Evolutionary conservation across 2,329 filamentous ascomycete species (phyloP), one percentile per base, ranked within the genome.

Genomic region (Tolypocladium cylindrosporum): DNA sequence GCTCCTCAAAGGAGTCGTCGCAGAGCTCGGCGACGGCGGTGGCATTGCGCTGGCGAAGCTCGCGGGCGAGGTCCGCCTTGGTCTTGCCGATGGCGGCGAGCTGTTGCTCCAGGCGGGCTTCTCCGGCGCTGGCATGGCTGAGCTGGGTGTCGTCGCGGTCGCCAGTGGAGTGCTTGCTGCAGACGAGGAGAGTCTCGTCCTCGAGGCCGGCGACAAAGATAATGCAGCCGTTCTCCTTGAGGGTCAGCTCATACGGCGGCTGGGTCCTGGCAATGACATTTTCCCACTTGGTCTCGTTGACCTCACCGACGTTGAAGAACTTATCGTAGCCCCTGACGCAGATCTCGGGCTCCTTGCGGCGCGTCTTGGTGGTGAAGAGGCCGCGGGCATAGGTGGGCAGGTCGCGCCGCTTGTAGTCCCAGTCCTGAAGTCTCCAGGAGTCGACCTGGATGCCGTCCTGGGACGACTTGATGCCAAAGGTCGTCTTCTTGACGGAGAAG

Each of bases 201-300:
- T 95, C 90, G 27, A 99, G 79, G 16, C 92, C 94, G 19, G 91
- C 88, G 51, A 99, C 86, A 76, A 99, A 99, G 65, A 99, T 97
- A 72, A 99, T 99, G 73, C 94, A 99, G n/a, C 94, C 94, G 67
- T 99, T 99, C 74, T 99, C 94, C 75, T 99, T 99, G 56, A 97
- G 84, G 59, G 91, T 97, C 58, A 99, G 77, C 74, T 99, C 94
- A 66, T 97, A 99, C 0, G 94, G 94, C 0, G 91, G 91, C 62
- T 84, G 77, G 0, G 94, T 97, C 58, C 88, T 81, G 36, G 74
- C 73, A 68, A 88, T 79, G 60, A 99, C 90, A 67, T 88, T 89
- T 19, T 77, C 72, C 94, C 94, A 99, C 66, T 86, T 82, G 4
- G 94, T 99, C 63, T 88, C 84, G 53, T 77, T 72, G 9, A 96